Base-by-base conservation (phyloP, 352 stramenopile species). In the Sclerospora graminicola region DNA sequence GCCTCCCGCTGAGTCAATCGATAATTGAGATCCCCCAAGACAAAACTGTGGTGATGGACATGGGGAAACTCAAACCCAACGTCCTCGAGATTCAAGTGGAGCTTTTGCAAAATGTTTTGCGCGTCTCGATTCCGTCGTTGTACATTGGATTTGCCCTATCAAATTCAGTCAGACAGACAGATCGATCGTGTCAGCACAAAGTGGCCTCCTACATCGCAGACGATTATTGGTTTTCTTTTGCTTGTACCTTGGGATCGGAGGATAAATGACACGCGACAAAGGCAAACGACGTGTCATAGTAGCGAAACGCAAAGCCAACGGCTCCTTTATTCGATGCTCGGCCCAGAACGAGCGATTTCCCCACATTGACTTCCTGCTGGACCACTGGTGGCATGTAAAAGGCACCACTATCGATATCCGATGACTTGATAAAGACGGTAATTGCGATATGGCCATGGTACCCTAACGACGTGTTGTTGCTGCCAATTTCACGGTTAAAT, bases 1-100 rank as follows among this genome's bases (percentile, higher is more conserved):
- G 71, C 77, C 14, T 66, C 55, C 7, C 57, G 60, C 32, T 85
- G 63, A 30, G 63, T 78, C 8, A 95, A 60, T 8, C 85, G 77
- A 56, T 95, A 96, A 61, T 96, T 96, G 35, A 96, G 66, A 50
- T 96, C 85, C 9, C 85, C 85, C 14, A 96, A 57, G 24, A 96
- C 64, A 40, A 96, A 89, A 28, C 71, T 90, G 63, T 95, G 80
- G 52, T 94, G 80, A 48, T 90, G 75, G 43, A 91, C 69, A 6
- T 86, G 55, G 9, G 82, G 78, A 44, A 91, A 84, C 60, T 95
- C 84, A 27, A 93, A 89, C 18, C 75, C 77, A 10, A 86, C 54
- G 36, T 94, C 80, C 33, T 92, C 77, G 9, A 72, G 45, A 41
- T 89, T 86, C 34, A 94, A 45, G 45, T 89, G 71, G 15, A 94